phyloP scores from a whole-genome alignment of 257 asterid species.

The Solanum pimpinellifolium region DNA sequence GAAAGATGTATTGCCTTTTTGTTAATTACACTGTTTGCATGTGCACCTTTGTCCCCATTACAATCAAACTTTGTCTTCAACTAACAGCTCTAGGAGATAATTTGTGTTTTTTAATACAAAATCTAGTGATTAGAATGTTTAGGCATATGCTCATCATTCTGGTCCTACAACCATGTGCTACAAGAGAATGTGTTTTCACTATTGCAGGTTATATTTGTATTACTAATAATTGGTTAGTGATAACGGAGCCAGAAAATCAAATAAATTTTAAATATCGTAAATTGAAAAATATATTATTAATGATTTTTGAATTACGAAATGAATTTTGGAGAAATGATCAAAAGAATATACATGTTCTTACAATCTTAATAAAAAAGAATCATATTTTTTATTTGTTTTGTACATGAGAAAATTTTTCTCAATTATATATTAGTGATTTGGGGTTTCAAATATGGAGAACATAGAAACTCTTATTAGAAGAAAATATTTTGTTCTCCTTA shows the following conservation, averaged over 20 bases:
- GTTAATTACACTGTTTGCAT: background rate
- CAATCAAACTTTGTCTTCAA: background rate
- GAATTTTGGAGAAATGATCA: too few species aligned
- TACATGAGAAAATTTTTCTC: background rate
- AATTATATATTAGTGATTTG: background rate
- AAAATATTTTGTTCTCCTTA: background rate
- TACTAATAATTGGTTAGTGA: background rate
- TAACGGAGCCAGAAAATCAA: background rate
- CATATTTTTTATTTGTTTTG: too few species aligned
- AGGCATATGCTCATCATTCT: background rate
- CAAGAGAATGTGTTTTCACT: background rate
- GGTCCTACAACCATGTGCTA: background rate
- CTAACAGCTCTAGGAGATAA: background rate
- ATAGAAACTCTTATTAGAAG: background rate
- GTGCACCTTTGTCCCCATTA: background rate
- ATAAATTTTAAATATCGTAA: background rate
- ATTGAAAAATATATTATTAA: background rate
- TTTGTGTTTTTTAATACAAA: background rate
- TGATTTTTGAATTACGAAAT: too few species aligned
- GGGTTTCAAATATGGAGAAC: fast-evolving
- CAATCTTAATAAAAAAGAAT: background rate
- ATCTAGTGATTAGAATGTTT: background rate
- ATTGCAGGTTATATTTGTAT: background rate
- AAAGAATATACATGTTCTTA: too few species aligned
- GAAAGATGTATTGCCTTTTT: background rate